Evolutionary conservation across 73 alveolate genomes (phyloP).

Genomic region (Symbiodinium natans): DNA sequence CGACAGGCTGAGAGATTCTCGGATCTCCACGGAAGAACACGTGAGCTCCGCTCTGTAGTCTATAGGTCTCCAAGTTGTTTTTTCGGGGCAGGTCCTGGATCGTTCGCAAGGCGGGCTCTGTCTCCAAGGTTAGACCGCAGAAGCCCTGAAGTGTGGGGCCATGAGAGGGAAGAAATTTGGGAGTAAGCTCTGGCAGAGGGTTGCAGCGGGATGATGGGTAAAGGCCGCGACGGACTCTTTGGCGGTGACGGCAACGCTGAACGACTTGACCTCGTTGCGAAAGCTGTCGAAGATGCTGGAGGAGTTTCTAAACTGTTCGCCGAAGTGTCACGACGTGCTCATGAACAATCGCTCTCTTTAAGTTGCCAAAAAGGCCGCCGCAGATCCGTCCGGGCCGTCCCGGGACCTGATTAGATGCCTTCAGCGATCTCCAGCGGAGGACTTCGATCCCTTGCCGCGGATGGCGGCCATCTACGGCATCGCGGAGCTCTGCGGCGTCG

Average conservation of each 20-base stretch:
- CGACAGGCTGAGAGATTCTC: constrained; percentile 58
- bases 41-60: background rate
- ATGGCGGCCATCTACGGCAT: constrained; percentile 94
- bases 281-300: constrained; percentile 74
- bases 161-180: background rate
- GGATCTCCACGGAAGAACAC: too few relatives aligned
- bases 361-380: too few relatives aligned
- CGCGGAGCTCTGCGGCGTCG: constrained; percentile 94
- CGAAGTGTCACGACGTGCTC: too few relatives aligned
- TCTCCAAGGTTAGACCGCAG: too few relatives aligned
- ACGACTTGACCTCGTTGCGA: constrained; percentile 78
- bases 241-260: constrained; percentile 70
- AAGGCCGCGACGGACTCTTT: constrained; percentile 92
- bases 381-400: too few relatives aligned
- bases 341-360: too few relatives aligned
- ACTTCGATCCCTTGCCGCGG: constrained; percentile 91
- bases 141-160: background rate
- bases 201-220: background rate
- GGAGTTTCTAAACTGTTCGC: too few relatives aligned
- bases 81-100: constrained; percentile 67
- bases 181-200: background rate
- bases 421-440: background rate
- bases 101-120: constrained; percentile 56
- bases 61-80: background rate
- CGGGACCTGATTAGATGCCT: background rate